These are phyloP conservation scores for Tylopilus cervinicoccineus DNA, from an alignment of 768 basidiomycete genomes.

Conservation along the genomic window DNA sequence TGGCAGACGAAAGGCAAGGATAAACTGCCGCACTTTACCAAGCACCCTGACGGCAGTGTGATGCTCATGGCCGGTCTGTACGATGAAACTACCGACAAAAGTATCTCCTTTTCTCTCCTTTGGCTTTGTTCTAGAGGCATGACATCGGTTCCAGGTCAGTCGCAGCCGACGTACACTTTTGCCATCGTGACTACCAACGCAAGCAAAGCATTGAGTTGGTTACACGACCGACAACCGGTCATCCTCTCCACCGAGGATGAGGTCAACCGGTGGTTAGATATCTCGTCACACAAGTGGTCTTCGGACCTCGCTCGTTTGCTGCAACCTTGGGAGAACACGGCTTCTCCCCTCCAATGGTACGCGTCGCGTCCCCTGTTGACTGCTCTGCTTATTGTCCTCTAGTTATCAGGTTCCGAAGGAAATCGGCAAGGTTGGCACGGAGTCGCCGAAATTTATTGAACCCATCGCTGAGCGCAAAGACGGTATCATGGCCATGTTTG, in stretches of 20 bases:
- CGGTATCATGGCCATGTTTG: constrained; percentile 82
- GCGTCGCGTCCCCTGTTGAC: constrained; percentile 16
- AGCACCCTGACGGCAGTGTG: constrained; percentile 55
- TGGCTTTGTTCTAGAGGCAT: neutral
- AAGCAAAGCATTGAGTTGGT: constrained; percentile 67
- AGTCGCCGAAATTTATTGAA: constrained; percentile 78
- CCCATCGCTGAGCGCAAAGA: constrained; percentile 78
- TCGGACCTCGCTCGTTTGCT: constrained; percentile 55
- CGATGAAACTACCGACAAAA: constrained; percentile 66
- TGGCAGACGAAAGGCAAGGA: constrained; percentile 85
- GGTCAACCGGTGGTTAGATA: constrained; percentile 76
- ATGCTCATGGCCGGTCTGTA: constrained; percentile 90
- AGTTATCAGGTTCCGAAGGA: constrained; percentile 90
- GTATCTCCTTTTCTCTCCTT: constrained; percentile 30
- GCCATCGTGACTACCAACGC: constrained; percentile 86
- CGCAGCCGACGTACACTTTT: constrained; percentile 69
- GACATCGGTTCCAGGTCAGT: constrained; percentile 38
- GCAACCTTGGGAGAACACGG: constrained; percentile 50
- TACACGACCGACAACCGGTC: constrained; percentile 90
- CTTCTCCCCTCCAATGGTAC: constrained; percentile 64
- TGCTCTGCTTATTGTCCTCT: neutral
- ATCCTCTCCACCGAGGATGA: constrained; percentile 64
- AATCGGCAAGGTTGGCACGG: constrained; percentile 84
- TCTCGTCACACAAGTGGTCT: constrained; percentile 62
- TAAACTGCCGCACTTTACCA: constrained; percentile 79